phyloP scores from a whole-genome alignment of 495 filamentous ascomycete genomes.

The Penicillium salamii region DNA sequence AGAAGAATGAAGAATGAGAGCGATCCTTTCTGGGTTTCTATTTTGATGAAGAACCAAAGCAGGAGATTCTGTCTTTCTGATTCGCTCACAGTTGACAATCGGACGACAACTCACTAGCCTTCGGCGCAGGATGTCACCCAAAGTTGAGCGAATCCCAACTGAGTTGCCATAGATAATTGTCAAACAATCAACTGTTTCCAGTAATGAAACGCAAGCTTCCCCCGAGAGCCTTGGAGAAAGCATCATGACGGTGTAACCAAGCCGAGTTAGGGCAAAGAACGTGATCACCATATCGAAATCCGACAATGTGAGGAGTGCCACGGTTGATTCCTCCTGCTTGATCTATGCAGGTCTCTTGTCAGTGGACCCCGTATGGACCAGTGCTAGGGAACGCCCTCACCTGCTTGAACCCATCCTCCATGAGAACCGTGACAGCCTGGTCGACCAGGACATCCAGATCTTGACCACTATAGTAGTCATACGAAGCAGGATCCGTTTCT shows the following conservation, averaged over 20 bases:
- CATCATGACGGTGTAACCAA: slow-evolving; percentile 57
- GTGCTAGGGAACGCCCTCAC: too few relatives aligned
- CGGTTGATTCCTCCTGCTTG: slow-evolving; percentile 30
- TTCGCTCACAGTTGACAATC: slow-evolving; percentile 16
- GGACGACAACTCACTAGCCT: slow-evolving; percentile 34
- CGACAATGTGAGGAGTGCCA: slow-evolving; percentile 54
- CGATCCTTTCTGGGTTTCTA: slow-evolving; percentile 26
- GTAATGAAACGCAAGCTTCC: slow-evolving; percentile 49
- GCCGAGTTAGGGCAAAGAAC: slow-evolving; percentile 55
- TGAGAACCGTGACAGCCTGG: slow-evolving; percentile 35
- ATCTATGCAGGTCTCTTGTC: slow-evolving; percentile 20
- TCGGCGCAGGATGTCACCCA: slow-evolving; percentile 39
- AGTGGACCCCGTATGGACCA: too few relatives aligned
- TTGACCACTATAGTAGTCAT: slow-evolving; percentile 50
- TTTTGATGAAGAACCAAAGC: slow-evolving; percentile 33
- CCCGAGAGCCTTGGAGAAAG: slow-evolving; percentile 56
- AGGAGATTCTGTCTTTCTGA: slow-evolving; percentile 19
- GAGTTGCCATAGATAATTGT: slow-evolving; percentile 42
- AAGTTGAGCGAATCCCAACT: slow-evolving; percentile 35
- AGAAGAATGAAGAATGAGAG: slow-evolving; percentile 55
- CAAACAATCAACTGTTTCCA: slow-evolving; percentile 46
- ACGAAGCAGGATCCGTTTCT: slow-evolving; percentile 34
- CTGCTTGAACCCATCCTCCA: slow-evolving; percentile 37
- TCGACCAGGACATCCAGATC: slow-evolving; percentile 55
- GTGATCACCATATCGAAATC: slow-evolving; percentile 55